These are phyloP conservation scores for Fusarium piperis DNA, from an alignment of 2,329 filamentous ascomycete genomes.

Conservation along the genomic window DNA sequence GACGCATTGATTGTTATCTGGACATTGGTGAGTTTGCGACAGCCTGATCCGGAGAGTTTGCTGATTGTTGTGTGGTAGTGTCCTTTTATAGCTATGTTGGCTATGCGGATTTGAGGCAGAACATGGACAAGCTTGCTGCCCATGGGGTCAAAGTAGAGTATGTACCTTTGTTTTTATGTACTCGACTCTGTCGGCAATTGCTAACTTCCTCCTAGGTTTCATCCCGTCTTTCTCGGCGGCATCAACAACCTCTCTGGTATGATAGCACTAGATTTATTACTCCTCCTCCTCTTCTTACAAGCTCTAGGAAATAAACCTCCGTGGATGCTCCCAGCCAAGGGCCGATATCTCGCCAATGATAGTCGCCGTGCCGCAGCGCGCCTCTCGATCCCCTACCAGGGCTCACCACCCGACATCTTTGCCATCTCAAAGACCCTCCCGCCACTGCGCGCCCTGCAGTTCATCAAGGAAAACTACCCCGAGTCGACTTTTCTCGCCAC, in stretches of 20 bases:
- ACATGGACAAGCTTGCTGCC: slow-evolving; percentile 62
- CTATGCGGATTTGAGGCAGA: slow-evolving; percentile 67
- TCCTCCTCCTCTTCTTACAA: slow-evolving; percentile 5
- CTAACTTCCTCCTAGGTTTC: slow-evolving; percentile 59
- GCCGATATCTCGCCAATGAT: slow-evolving; percentile 61
- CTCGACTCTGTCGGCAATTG: not conserved
- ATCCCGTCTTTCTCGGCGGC: slow-evolving; percentile 77
- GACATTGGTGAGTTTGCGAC: slow-evolving; percentile 66
- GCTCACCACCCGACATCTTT: slow-evolving; percentile 56
- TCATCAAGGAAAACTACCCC: slow-evolving; percentile 69
- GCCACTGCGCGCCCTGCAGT: slow-evolving; percentile 73
- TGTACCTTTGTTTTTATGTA: slow-evolving; percentile 36
- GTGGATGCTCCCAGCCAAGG: slow-evolving; percentile 76
- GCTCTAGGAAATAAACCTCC: slow-evolving; percentile 77
- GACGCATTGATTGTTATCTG: slow-evolving; percentile 72
- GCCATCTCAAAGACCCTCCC: slow-evolving; percentile 55
- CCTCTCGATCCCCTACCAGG: slow-evolving; percentile 50
- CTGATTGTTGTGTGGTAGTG: slow-evolving; percentile 55
- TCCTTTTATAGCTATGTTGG: slow-evolving; percentile 70
- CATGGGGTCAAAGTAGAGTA: slow-evolving; percentile 74
- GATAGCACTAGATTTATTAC: not conserved
- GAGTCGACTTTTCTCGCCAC: slow-evolving; percentile 59
- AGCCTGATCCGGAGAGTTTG: not conserved
- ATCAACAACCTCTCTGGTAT: slow-evolving; percentile 69
- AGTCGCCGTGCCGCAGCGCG: slow-evolving; percentile 50